A percentile compares a stretch with the other conserved stretches of the same genome.
These are phyloP conservation scores for Coniella vitis DNA, from an alignment of 2,329 filamentous ascomycete species.

Conservation along the genomic window DNA sequence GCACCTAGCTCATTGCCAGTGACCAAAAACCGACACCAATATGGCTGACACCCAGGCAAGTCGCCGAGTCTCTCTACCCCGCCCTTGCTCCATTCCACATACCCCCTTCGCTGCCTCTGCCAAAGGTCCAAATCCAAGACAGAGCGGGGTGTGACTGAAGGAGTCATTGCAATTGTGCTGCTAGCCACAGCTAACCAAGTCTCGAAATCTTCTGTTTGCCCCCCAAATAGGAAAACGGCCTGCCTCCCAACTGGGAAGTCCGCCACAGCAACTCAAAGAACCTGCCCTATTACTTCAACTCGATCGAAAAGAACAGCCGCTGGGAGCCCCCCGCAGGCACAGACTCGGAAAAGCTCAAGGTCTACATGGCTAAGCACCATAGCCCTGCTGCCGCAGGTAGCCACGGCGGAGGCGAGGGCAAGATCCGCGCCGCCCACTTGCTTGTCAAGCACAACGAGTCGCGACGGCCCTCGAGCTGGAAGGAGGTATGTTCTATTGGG, in stretches of 20 bases:
- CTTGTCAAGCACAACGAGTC: conserved; percentile 90
- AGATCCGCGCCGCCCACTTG: conserved; percentile 89
- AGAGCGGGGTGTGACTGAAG: too few relatives aligned
- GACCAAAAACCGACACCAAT: neutral
- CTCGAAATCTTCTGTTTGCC: too few relatives aligned
- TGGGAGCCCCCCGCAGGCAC: conserved; percentile 91
- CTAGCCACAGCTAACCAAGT: too few relatives aligned
- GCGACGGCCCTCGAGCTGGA: conserved; percentile 86
- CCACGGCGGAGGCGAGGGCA: conserved; percentile 42
- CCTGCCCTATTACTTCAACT: conserved; percentile 97
- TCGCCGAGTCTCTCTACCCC: neutral
- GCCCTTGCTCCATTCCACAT: too few relatives aligned
- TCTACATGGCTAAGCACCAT: conserved; percentile 88
- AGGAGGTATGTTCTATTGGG: conserved; percentile 56
- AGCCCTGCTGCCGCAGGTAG: conserved; percentile 46
- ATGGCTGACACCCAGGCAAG: conserved; percentile 16
- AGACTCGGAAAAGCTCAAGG: conserved; percentile 86
- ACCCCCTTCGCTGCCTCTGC: conserved; percentile 1
- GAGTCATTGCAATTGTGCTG: too few relatives aligned
- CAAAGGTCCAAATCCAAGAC: too few relatives aligned
- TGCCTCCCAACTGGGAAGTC: conserved; percentile 87
- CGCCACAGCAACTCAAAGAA: conserved; percentile 98
- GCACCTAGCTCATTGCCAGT: too few relatives aligned
- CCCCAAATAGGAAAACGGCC: conserved; percentile 73
- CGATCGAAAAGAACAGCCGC: conserved; percentile 75